Conservation (phyloP, 371 early-diverging fungal genomes). For the Mucor indicus region DNA sequence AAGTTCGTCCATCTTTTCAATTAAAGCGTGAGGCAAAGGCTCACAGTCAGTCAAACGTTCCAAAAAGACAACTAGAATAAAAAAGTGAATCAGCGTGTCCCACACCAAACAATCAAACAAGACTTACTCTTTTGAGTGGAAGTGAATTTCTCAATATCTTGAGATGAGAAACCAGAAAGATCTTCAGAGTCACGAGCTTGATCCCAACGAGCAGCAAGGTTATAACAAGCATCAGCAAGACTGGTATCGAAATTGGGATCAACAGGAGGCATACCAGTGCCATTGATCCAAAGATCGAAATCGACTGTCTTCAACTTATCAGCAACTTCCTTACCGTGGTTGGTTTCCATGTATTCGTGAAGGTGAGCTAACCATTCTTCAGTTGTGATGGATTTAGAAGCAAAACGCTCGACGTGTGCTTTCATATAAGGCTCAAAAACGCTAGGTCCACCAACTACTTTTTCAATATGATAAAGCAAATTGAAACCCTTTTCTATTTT, state of each 20-base stretch:
- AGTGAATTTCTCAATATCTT: conserved; percentile 64
- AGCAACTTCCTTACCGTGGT: conserved; percentile 63
- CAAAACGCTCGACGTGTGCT: conserved; percentile 81
- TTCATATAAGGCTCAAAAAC: conserved; percentile 86
- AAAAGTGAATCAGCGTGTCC: neutral
- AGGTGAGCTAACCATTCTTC: conserved; percentile 84
- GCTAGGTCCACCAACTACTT: conserved; percentile 77
- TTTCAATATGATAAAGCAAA: conserved; percentile 89
- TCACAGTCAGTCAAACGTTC: conserved; percentile 69
- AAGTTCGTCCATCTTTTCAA: conserved; percentile 69
- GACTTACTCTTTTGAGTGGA: conserved; percentile 71
- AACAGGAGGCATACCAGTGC: conserved; percentile 88
- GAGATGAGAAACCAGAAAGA: conserved; percentile 53
- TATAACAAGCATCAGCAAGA: conserved; percentile 79
- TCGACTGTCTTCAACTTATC: conserved; percentile 73
- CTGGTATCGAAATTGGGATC: conserved; percentile 82
- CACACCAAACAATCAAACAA: neutral
- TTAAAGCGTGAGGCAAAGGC: conserved; percentile 61
- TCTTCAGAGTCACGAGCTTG: conserved; percentile 48
- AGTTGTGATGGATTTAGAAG: conserved; percentile 85
- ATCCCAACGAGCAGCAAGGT: conserved; percentile 79
- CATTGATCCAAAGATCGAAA: conserved; percentile 88
- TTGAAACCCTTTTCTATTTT: conserved; percentile 89
- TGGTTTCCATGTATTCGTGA: conserved; percentile 65
- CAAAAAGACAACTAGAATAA: conserved; percentile 70